Evolutionary conservation across 345 rosid genomes (phyloP), one percentile per base, ranked within the genome.

Genomic region (Linum trigynum): DNA sequence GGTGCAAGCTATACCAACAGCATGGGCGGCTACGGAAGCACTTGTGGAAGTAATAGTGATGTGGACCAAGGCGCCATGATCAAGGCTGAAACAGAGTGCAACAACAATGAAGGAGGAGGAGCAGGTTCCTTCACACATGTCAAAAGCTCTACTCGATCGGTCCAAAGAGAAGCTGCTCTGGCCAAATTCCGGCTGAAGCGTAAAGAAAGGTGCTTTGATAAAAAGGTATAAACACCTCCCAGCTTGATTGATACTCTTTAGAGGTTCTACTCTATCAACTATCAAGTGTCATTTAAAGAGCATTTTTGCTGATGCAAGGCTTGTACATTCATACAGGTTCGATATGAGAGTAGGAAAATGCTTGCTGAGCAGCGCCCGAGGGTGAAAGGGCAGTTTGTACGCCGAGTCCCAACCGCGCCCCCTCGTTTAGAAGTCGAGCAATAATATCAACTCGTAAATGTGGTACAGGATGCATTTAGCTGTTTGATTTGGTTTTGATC

Each of bases 171-270:
- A 83, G 97, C 91, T 2, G 99, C 97, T 70, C 76, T 94, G 15
- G 85, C 35, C 45, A 90, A 90, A 78, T 94, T 94, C 74, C 86
- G 99, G 42, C 48, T 86, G 84, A 94, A 94, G 84, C 92, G 96
- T 11, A 94, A 94, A 68, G 99, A 90, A 61, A 83, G 97, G 69
- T 90, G 99, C 79, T 94, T 70, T 61, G 96, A 86, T 67, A 94
- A 90, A 80, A 94, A 87, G 97, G 97, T 90, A 82, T 10, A 3
- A 12, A 61, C 45, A 12, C 39, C 43, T 39, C n/a, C 8, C 50
- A 41, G 14, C 56, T 53, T 4, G 11, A 61, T 35, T 35, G 16
- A 39, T 58, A 58, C 32, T 23, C 6, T 23, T 15, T 17, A 2
- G 7, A n/a, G 4, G 37, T 58, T 3, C 7, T 32, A 58, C 37